phyloP scores from a whole-genome alignment of 225 moss, liverwort and hornwort genomes.

The Antitrichia curtipendula region DNA sequence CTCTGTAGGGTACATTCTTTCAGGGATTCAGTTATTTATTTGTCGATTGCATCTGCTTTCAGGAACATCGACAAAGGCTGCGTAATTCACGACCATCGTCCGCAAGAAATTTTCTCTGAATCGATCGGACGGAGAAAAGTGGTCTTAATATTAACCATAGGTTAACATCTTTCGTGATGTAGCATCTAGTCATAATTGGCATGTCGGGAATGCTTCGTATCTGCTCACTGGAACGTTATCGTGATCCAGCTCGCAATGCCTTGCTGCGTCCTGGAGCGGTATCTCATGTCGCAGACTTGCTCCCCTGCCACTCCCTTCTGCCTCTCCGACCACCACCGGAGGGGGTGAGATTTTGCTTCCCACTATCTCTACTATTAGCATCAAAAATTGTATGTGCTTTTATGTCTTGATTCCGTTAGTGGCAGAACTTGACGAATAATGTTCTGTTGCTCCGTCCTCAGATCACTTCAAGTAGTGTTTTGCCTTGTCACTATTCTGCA shows the following conservation, averaged over 20 bases:
- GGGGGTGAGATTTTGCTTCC: background rate
- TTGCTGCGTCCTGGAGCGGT: slow-evolving; percentile 13
- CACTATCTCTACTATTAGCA: background rate
- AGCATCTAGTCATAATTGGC: background rate
- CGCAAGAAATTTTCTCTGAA: slow-evolving; percentile 10
- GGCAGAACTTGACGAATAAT: background rate
- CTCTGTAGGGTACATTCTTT: background rate
- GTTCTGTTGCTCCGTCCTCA: background rate
- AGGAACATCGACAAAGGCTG: slow-evolving; percentile 50
- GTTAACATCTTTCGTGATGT: background rate
- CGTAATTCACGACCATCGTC: slow-evolving; percentile 24
- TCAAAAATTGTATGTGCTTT: slow-evolving; percentile 1
- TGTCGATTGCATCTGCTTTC: background rate
- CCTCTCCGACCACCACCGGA: background rate
- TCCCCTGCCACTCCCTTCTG: background rate
- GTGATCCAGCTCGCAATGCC: slow-evolving; percentile 8
- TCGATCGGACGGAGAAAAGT: background rate
- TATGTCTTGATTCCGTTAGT: background rate
- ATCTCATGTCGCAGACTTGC: background rate
- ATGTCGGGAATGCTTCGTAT: background rate
- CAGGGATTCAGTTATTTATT: background rate
- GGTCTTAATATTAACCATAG: background rate
- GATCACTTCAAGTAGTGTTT: background rate
- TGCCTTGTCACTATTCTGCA: background rate
- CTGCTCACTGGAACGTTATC: background rate